phyloP scores from a whole-genome alignment of 768 basidiomycete species.

The Auricularia cornea region DNA sequence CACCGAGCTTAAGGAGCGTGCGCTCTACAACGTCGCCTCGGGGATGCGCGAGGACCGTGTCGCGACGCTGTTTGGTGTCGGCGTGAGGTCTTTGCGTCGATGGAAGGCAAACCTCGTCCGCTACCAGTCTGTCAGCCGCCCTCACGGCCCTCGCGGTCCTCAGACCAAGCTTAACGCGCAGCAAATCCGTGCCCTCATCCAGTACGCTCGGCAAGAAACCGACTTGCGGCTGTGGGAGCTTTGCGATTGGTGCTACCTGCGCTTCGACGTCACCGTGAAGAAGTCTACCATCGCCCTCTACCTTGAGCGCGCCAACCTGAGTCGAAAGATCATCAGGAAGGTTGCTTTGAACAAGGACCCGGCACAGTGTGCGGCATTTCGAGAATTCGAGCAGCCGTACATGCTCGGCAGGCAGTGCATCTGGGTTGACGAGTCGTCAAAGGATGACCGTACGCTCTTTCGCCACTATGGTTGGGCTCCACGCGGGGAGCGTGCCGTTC shows the following conservation, averaged over 20 bases:
- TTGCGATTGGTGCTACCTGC: background rate
- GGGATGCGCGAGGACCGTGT: background rate
- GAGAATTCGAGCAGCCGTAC: background rate
- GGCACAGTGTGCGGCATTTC: background rate
- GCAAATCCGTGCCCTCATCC: background rate
- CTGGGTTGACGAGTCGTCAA: conserved; percentile 22
- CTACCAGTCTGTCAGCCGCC: background rate
- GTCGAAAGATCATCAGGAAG: background rate
- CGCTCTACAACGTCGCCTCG: background rate
- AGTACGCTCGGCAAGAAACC: background rate
- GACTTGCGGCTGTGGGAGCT: background rate
- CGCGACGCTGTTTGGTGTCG: background rate
- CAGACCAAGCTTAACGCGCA: background rate
- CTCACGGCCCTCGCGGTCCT: background rate
- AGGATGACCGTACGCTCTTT: conserved; percentile 20
- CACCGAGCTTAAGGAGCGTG: background rate
- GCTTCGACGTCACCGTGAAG: background rate
- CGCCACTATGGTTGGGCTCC: conserved; percentile 14
- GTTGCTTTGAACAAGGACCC: background rate
- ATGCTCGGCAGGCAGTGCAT: conserved; percentile 7
- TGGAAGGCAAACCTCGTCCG: background rate
- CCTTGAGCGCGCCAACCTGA: background rate
- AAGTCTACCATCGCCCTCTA: background rate
- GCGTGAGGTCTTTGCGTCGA: background rate
- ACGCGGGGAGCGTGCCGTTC: conserved; percentile 13